A percentile compares a stretch with the other conserved stretches of the same genome.
Conservation (phyloP, 2,329 filamentous ascomycete genomes). For the Aspergillus caelatus region DNA sequence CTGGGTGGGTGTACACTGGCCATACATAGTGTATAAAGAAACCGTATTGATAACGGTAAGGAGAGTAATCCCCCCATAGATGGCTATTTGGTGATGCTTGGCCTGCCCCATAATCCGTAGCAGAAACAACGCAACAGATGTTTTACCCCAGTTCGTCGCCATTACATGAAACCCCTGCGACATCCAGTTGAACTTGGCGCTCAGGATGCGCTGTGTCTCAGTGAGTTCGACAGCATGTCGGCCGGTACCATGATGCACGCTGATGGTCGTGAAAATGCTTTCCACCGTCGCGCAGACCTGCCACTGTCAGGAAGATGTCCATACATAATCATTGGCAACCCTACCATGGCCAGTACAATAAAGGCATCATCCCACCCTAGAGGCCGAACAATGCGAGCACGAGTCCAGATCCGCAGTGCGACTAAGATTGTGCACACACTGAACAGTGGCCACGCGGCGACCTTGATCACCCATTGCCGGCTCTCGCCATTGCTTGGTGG, state of each 20-base stretch:
- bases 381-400: slow-evolving; percentile 11
- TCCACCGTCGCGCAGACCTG: slow-evolving; percentile 10
- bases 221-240: slow-evolving; percentile 9
- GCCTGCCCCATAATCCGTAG: slow-evolving; percentile 14
- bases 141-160: slow-evolving; percentile 19
- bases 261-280: slow-evolving; percentile 6
- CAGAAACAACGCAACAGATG: slow-evolving; percentile 17
- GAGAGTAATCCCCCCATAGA: slow-evolving; percentile 9
- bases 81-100: slow-evolving; percentile 11
- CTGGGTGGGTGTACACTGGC: slow-evolving; percentile 13
- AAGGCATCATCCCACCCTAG: slow-evolving; percentile 16
- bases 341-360: slow-evolving; percentile 10
- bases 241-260: slow-evolving; percentile 11
- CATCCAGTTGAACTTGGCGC: slow-evolving; percentile 14
- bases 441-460: slow-evolving; percentile 15
- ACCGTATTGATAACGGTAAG: slow-evolving; percentile 11
- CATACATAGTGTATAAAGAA: slow-evolving; percentile 13
- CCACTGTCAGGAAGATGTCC: neutral
- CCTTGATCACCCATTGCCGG: slow-evolving; percentile 16
- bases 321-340: neutral
- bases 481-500: neutral
- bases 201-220: neutral
- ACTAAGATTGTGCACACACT: slow-evolving; percentile 2
- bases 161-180: slow-evolving; percentile 19
- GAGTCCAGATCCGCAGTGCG: slow-evolving; percentile 10